Evolutionary conservation across 164 flowering plant species (phyloP), one percentile per base, ranked within the genome.

Genomic region (Vitis labrusca): DNA sequence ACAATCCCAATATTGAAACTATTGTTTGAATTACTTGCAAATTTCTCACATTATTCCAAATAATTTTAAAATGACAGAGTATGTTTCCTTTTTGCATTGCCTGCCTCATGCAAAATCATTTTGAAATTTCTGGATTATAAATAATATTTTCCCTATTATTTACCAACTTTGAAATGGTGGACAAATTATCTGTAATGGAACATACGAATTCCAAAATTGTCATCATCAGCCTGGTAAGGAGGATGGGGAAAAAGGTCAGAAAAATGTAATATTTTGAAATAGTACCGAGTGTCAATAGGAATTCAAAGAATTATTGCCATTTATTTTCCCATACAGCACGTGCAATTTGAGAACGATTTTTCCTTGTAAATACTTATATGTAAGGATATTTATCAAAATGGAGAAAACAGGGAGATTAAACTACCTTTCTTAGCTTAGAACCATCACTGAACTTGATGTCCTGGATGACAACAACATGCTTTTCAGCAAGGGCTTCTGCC

Each of bases 371-470:
- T 15, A 61, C 2, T 50, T n/a, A 37, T 44, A 37, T 61, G 1
- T 13, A 47, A 9, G 19, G 29, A 16, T 4, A 13, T 7, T 62
- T 50, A 52, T 27, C 7, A 12, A 11, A 56, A 30, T 23, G 9
- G 14, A 59, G 19, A 63, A 10, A 57, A 50, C 0, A 68, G 14
- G 9, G 50, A 56, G 47, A 44, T 50, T 30, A 48, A 52, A 16
- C 44, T 73, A 91, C 97, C 97, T 88, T 83, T 81, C 80, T 78
- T 48, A 89, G 77, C 84, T 80, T 80, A 60, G 88, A 85, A 59
- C 92, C 92, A 80, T 83, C 86, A 10, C 71, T 64, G 64, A 89
- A 68, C 76, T 82, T 85, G 66, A 85, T 59, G 54, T 85, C 81
- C 64, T 79, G 89, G 63, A 82, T 53, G 58, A 86, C 71, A 68